Evolutionary conservation across 2,329 filamentous ascomycete genomes (phyloP).

Genomic region (Verticillium klebahnii): DNA sequence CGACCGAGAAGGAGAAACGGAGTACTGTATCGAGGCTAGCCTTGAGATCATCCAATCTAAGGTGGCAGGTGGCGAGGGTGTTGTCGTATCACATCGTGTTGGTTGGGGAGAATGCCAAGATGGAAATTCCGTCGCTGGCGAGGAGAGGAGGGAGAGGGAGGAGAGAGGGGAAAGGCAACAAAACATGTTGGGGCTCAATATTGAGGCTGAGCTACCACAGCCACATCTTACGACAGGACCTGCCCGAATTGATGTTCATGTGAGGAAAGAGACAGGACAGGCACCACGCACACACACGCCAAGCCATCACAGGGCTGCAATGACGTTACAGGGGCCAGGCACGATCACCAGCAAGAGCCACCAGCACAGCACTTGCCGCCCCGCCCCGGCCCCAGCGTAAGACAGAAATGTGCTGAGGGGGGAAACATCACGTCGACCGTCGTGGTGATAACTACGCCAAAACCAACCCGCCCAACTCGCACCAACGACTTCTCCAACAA

Average conservation of each 20-base stretch:
- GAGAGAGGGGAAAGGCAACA: not conserved
- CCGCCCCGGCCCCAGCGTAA: too few species aligned
- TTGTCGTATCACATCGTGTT: too few species aligned
- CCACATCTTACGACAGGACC: not conserved
- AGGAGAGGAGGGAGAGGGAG: not conserved
- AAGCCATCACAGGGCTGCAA: not conserved
- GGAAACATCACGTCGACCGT: not conserved
- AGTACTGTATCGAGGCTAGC: too few species aligned
- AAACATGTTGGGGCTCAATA: not conserved
- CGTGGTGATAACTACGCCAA: not conserved
- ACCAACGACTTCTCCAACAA: not conserved
- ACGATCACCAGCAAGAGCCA: not conserved
- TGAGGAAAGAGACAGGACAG: too few species aligned
- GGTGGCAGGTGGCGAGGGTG: too few species aligned
- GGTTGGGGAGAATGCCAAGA: not conserved
- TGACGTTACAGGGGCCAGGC: not conserved
- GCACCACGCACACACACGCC: not conserved
- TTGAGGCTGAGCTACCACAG: not conserved
- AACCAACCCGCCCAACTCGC: too few species aligned
- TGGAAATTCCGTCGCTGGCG: not conserved
- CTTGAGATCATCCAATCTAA: too few species aligned
- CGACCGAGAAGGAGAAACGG: too few species aligned
- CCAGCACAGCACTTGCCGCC: not conserved
- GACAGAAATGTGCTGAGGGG: not conserved
- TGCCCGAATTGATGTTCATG: not conserved